phyloP scores from a whole-genome alignment of 208 protist genomes.

The Porcisia deanei region DNA sequence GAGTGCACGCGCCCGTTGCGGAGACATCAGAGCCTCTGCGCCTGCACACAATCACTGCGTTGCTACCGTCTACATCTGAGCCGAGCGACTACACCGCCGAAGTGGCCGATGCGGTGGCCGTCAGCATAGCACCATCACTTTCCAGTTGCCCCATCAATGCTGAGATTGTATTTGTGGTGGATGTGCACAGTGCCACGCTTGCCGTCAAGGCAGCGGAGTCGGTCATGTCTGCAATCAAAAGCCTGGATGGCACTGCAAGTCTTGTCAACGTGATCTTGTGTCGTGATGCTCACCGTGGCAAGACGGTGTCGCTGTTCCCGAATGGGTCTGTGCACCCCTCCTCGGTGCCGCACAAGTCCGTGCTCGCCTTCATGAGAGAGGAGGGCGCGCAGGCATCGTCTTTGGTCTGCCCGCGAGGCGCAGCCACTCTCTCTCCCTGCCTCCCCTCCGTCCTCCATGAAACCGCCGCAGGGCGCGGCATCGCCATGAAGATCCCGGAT shows the following conservation, averaged over 20 bases:
- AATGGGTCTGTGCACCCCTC: slow-evolving; percentile 27
- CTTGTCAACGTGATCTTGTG: slow-evolving; percentile 60
- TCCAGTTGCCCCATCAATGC: slow-evolving; percentile 43
- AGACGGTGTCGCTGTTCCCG: slow-evolving; percentile 25
- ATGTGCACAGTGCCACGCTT: slow-evolving; percentile 40
- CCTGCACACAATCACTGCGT: slow-evolving; percentile 20
- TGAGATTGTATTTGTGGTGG: slow-evolving; percentile 70
- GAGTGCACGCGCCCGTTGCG: slow-evolving; percentile 37
- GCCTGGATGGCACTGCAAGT: slow-evolving; percentile 36
- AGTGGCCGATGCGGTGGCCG: slow-evolving; percentile 35
- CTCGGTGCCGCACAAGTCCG: slow-evolving; percentile 23
- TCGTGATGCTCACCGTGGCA: slow-evolving; percentile 27
- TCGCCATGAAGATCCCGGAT: slow-evolving; percentile 23
- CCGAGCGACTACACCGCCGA: slow-evolving; percentile 20
- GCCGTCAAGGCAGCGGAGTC: slow-evolving; percentile 39
- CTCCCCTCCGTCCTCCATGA: slow-evolving; percentile 44
- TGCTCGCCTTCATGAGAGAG: slow-evolving; percentile 33
- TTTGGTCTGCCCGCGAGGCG: not conserved
- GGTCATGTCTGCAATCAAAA: slow-evolving; percentile 33
- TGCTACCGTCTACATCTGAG: slow-evolving; percentile 20
- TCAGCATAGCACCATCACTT: slow-evolving; percentile 55
- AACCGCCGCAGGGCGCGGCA: slow-evolving; percentile 9
- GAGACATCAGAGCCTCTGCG: slow-evolving; percentile 66
- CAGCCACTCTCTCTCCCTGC: slow-evolving; percentile 25
- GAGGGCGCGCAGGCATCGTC: slow-evolving; percentile 12